A percentile compares a stretch with the other conserved stretches of the same genome.
These are phyloP conservation scores for Aethionema arabicum DNA, from an alignment of 345 rosid genomes.

Conservation along the genomic window DNA sequence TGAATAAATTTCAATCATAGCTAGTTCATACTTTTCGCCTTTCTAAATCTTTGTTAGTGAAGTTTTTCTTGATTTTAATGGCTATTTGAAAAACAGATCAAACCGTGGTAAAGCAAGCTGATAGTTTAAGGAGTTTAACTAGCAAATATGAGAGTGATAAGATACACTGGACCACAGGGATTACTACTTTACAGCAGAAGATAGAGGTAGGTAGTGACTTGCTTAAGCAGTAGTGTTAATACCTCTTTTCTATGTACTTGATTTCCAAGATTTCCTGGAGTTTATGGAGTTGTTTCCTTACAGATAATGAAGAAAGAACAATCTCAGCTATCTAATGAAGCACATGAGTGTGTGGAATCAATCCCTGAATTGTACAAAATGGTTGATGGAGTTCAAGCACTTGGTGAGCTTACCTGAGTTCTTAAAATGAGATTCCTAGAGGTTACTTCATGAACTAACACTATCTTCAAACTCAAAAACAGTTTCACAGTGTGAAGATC, in stretches of 20 bases:
- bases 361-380: slow-evolving; percentile 77
- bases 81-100: slow-evolving; percentile 48
- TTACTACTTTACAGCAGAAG: slow-evolving; percentile 54
- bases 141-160: slow-evolving; percentile 58
- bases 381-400: slow-evolving; percentile 84
- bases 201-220: slow-evolving; percentile 49
- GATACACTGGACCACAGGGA: slow-evolving; percentile 53
- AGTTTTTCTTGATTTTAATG: slow-evolving; percentile 19
- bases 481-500: slow-evolving; percentile 93
- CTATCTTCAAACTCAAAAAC: slow-evolving; percentile 28
- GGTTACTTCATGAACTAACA: slow-evolving; percentile 27
- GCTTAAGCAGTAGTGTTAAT: not conserved
- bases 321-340: slow-evolving; percentile 65
- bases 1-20: not conserved
- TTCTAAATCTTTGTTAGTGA: not conserved
- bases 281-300: slow-evolving; percentile 18
- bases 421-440: slow-evolving; percentile 8
- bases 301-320: slow-evolving; percentile 89
- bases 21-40: not conserved
- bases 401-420: slow-evolving; percentile 53
- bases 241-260: not conserved
- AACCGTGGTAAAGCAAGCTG: slow-evolving; percentile 67
- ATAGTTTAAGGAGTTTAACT: slow-evolving; percentile 54
- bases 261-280: not conserved
- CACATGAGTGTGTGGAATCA: slow-evolving; percentile 77